Evolutionary conservation across 805 yeast genomes (phyloP).

Genomic region (Metschnikowia baotianmanensis): DNA sequence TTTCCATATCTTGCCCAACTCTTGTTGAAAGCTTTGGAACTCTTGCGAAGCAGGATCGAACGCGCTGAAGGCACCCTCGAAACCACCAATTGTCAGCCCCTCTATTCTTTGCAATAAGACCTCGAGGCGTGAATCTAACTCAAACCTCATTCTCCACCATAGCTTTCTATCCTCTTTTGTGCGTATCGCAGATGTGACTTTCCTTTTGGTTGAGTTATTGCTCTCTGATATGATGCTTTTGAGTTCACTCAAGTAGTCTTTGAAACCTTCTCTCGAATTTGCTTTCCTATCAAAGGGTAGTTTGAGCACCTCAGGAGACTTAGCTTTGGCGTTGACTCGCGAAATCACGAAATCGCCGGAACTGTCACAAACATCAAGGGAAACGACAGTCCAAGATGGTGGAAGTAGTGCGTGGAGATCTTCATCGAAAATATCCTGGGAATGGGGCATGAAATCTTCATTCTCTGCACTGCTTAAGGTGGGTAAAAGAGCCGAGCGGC

Average conservation of each 20-base stretch:
- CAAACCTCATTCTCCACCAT: slow-evolving; percentile 79
- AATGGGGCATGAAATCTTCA: slow-evolving; percentile 8
- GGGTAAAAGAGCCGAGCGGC: slow-evolving; percentile 18
- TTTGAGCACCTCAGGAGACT: slow-evolving; percentile 47
- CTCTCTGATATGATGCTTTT: slow-evolving; percentile 56
- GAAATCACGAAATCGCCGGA: slow-evolving; percentile 60
- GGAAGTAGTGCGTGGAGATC: slow-evolving; percentile 31
- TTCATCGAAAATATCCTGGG: slow-evolving; percentile 12
- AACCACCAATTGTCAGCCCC: slow-evolving; percentile 73
- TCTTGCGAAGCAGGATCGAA: slow-evolving; percentile 21
- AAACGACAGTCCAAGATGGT: slow-evolving; percentile 53
- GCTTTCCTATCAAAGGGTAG: slow-evolving; percentile 57
- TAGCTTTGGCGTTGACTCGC: slow-evolving; percentile 28
- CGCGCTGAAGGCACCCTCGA: slow-evolving; percentile 57
- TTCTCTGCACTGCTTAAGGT: slow-evolving; percentile 7
- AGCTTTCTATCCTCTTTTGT: slow-evolving; percentile 57
- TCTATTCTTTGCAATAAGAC: slow-evolving; percentile 59
- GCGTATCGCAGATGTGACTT: slow-evolving; percentile 49
- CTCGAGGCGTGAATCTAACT: slow-evolving; percentile 55
- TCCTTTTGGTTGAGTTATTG: slow-evolving; percentile 55
- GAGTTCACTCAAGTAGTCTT: slow-evolving; percentile 34
- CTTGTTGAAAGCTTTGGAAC: slow-evolving; percentile 21
- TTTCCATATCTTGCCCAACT: slow-evolving; percentile 18
- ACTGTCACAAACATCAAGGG: slow-evolving; percentile 57
- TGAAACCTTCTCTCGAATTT: slow-evolving; percentile 39